Evolutionary conservation across 140 eudicot species (phyloP).

Genomic region (Senecio squalidus): DNA sequence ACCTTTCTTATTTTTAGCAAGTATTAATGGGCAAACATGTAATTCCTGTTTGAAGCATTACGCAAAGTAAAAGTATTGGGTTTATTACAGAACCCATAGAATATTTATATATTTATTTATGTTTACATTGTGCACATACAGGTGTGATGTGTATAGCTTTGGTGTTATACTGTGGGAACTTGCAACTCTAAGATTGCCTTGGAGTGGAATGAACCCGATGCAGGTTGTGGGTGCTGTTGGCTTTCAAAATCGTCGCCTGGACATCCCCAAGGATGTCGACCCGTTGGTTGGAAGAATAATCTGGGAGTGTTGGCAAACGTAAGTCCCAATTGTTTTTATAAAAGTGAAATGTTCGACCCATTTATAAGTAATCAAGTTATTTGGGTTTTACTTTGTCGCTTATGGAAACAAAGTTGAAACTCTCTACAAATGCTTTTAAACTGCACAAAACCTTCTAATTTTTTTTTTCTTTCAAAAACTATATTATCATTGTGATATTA

Average conservation of each 20-base stretch:
- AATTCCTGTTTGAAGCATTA: background rate
- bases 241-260: constrained; percentile 92
- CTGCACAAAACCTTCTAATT: too few species aligned
- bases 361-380: background rate
- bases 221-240: constrained; percentile 99
- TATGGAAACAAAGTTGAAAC: too few species aligned
- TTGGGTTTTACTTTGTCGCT: background rate
- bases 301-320: constrained; percentile 99
- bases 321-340: constrained; percentile 16
- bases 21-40: constrained; percentile 13
- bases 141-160: constrained; percentile 98
- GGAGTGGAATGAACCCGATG: constrained; percentile 99
- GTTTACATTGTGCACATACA: constrained; percentile 29
- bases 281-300: constrained; percentile 89
- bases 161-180: constrained; percentile 97
- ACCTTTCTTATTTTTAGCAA: too few species aligned
- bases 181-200: constrained; percentile 87
- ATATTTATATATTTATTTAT: background rate
- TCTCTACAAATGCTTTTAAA: too few species aligned
- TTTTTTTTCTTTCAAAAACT: background rate
- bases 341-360: background rate
- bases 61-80: background rate
- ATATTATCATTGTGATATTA: background rate
- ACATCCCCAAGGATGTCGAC: constrained; percentile 88
- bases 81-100: background rate